Evolutionary conservation across 176 grass and related monocot genomes (phyloP), one percentile per base, ranked within the genome.

Genomic region (Typha latifolia): DNA sequence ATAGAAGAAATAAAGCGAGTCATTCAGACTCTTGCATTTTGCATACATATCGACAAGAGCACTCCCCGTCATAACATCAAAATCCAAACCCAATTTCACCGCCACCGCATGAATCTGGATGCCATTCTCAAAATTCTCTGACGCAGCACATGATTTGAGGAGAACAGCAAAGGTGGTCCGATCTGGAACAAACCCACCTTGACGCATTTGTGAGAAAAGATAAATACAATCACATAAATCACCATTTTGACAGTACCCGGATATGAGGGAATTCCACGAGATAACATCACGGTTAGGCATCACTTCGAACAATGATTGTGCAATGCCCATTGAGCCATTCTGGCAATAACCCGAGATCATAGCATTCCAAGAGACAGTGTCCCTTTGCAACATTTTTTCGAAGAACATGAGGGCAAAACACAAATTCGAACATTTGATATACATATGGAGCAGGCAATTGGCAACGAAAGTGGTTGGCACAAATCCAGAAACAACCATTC

Each of bases 21-120:
- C 79, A 13, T 79, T 67, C 71, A 96, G 75, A 20, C 80, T 81
- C 67, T 74, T 50, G 61, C 91, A 96, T 73, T 90, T 91, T 22
- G 81, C 91, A 76, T 91, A 91, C 91, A 90, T 85, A 78, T 85
- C 87, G 22, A 96, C 77, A 15, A 88, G 81, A 53, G 91, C 72
- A 73, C 79, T 85, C 12, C 87, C 82, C 1, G 64, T 68, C 12
- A 76, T 48, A 21, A 85, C 87, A 78, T 91, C 79, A 62, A 55
- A 49, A 77, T 83, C 71, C 21, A 90, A 73, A 27, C 84, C 84
- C 16, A 74, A 78, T 73, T 91, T 96, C 0, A 78, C 48, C 27
- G 81, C 76, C 49, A 74, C 32, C 4, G 24, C 74, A 47, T 85
- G 87, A 63, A 91, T 66, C 73, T 91, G 91, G 51, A 72, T 71